Percentiles rank a stretch among this genome's conserved stretches.
phyloP scores from a whole-genome alignment of 2,329 filamentous ascomycete genomes.

The Botryosphaeria dothidea region DNA sequence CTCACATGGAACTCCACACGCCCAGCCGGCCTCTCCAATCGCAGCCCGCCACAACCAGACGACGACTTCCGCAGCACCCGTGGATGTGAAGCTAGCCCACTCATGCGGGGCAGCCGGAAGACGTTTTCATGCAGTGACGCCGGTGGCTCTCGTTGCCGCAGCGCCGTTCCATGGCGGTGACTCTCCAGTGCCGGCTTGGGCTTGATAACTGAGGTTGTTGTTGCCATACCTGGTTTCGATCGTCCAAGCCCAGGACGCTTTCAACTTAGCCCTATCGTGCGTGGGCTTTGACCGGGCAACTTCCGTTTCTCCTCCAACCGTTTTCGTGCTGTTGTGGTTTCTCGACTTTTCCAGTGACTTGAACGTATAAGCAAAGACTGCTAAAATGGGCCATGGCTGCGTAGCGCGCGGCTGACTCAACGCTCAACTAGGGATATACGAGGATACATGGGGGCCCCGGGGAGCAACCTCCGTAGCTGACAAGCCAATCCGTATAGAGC shows the following conservation, averaged over 20 bases:
- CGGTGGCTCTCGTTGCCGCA: constrained; percentile 5
- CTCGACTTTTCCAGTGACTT: too few species aligned
- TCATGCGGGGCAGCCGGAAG: neutral
- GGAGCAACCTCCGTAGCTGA: neutral
- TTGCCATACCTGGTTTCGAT: neutral
- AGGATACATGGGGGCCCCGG: too few species aligned
- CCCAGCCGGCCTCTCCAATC: neutral
- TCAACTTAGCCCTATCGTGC: neutral
- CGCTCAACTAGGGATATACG: neutral
- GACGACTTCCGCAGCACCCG: neutral
- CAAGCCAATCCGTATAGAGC: neutral
- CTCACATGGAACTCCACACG: neutral
- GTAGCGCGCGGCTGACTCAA: neutral
- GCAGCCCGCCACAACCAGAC: neutral
- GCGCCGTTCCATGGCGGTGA: neutral
- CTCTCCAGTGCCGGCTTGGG: neutral
- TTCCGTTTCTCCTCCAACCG: neutral
- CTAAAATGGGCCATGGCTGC: neutral
- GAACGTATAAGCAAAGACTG: neutral
- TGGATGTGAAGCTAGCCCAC: neutral
- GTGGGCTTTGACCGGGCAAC: neutral
- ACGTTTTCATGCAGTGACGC: neutral
- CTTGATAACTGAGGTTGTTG: neutral
- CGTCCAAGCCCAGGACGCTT: neutral
- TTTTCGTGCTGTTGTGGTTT: neutral